phyloP scores from a whole-genome alignment of 2,329 filamentous ascomycete genomes.

The Penicillium oxalicum region DNA sequence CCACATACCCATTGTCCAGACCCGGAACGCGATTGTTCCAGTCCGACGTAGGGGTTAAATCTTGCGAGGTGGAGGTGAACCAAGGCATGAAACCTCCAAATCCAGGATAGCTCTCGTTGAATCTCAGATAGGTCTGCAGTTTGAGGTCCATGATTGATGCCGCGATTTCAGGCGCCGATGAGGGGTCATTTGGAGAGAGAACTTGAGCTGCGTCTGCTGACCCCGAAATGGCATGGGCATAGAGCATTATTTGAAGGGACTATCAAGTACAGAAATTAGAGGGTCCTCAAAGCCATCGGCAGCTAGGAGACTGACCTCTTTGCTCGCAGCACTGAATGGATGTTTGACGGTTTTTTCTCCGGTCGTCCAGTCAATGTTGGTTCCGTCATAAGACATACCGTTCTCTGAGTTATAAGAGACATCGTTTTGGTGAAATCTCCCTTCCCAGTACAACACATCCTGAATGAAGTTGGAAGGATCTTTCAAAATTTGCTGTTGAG shows the following conservation, averaged over 20 bases:
- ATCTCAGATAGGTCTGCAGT: constrained; percentile 36
- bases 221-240: constrained; percentile 38
- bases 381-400: constrained; percentile 36
- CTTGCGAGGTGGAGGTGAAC: constrained; percentile 28
- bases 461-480: constrained; percentile 21
- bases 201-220: constrained; percentile 37
- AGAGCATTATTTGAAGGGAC: constrained; percentile 43
- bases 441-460: constrained; percentile 42
- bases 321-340: constrained; percentile 31
- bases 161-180: constrained; percentile 29
- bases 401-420: constrained; percentile 39
- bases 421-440: constrained; percentile 41
- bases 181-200: constrained; percentile 31
- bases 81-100: constrained; percentile 41
- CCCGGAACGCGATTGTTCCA: constrained; percentile 39
- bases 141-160: constrained; percentile 37
- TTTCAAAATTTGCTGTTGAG: constrained; percentile 3
- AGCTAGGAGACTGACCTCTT: constrained; percentile 23
- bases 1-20: constrained; percentile 37
- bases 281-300: neutral
- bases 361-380: constrained; percentile 30
- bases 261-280: constrained; percentile 7
- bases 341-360: constrained; percentile 31
- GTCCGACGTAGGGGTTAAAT: constrained; percentile 32
- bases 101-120: constrained; percentile 40